Evolutionary conservation across 2,329 filamentous ascomycete genomes (phyloP).

Genomic region (Penicillium sp.): DNA sequence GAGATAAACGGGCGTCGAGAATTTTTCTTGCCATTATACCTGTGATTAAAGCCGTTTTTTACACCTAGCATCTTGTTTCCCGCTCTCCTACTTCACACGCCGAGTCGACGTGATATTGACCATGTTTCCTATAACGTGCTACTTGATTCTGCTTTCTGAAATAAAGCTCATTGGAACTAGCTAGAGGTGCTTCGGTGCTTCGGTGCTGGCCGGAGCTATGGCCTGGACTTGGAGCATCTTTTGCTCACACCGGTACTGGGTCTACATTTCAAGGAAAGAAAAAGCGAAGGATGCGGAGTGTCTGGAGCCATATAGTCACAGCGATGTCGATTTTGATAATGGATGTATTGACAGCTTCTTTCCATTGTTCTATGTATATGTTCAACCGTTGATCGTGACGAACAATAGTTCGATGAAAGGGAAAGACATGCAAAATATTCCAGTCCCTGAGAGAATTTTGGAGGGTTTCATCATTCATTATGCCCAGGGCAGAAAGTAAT

Average conservation of each 20-base stretch:
- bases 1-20: constrained; percentile 31
- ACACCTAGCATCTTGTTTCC: constrained; percentile 22
- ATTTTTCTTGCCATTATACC: constrained; percentile 4
- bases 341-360: constrained; percentile 30
- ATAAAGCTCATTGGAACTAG: no score
- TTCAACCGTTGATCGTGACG: no score
- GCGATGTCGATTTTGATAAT: constrained; percentile 28
- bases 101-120: constrained; percentile 13
- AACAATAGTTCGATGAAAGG: constrained; percentile 5
- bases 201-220: no score
- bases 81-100: constrained; percentile 13
- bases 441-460: constrained; percentile 6
- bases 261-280: constrained; percentile 10
- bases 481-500: constrained; percentile 16
- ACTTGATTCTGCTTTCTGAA: constrained; percentile 5
- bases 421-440: constrained; percentile 1
- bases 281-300: constrained; percentile 13
- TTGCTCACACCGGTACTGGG: no score
- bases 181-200: no score
- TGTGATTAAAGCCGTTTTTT: constrained; percentile 17
- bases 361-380: no score
- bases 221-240: no score
- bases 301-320: constrained; percentile 15
- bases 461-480: constrained; percentile 26
- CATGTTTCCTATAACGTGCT: no score